Evolutionary conservation across 768 basidiomycete species (phyloP), one percentile per base, ranked within the genome.

Genomic region (Lactarius psammicola): DNA sequence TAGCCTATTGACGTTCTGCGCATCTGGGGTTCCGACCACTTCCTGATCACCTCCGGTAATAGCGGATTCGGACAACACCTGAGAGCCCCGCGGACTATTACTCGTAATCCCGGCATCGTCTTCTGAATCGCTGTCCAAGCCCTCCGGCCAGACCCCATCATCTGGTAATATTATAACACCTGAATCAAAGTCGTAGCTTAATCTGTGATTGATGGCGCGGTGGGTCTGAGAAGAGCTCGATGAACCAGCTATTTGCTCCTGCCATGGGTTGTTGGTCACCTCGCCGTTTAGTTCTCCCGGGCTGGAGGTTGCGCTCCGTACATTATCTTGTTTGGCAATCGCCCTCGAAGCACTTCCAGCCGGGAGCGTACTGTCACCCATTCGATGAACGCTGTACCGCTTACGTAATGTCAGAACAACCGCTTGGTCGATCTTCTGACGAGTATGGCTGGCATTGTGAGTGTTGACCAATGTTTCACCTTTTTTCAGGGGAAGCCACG

Each of bases 401-500:
- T 92, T 88, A 40, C 90, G 86, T 6, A 95, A 81, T 4, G 90
- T 93, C 30, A 95, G 82, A 1, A 95, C 91, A 33, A 94, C 89
- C 2, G 91, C 88, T 63, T 89, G 82, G 40, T 79, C 76, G 1
- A 75, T 71, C 5, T 76, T 74, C 46, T 75, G 72, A 13, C 81
- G 72, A 26, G 78, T 71, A 38, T 77, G 77, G 23, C 72, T 72
- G 54, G 70, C 54, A 55, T 79, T 74, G 60, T 82, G 77, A 34
- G 80, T 78, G 69, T 93, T 94, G 26, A 87, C 85, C 2, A 90
- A 81, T 0, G 84, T 84, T 72, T 94, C 89, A 0, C 87, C 89
- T 72, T 88, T 92, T 78, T 92, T 93, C 59, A 94, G 78, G 1
- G 95, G 95, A 3, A 98, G 83, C 96, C 96, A 98, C 0, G 96